phyloP scores from a whole-genome alignment of 2,329 filamentous ascomycete species.

The Alternaria gaisen region DNA sequence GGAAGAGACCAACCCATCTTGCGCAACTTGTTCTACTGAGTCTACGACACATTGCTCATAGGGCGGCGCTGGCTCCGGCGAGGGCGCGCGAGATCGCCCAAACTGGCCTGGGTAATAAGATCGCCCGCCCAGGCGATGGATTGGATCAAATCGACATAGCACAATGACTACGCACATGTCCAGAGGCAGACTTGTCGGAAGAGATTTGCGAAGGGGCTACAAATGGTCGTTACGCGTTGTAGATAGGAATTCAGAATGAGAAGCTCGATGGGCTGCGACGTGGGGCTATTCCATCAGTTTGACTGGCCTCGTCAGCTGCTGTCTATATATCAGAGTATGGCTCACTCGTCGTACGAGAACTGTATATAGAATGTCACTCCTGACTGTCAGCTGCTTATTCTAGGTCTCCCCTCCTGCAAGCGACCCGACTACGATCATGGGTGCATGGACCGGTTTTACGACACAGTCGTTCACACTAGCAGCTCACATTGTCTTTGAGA shows the following conservation, averaged over 20 bases:
- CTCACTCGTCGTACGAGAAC: neutral
- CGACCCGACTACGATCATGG: neutral
- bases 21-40: too few relatives aligned
- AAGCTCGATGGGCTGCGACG: slow-evolving; percentile 1
- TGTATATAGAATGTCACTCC: neutral
- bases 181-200: neutral
- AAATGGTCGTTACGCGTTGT: slow-evolving; percentile 2
- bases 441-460: neutral
- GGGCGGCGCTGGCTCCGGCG: too few relatives aligned
- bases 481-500: too few relatives aligned
- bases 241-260: neutral
- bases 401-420: slow-evolving; percentile 1
- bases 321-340: slow-evolving; percentile 3
- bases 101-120: too few relatives aligned
- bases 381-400: slow-evolving; percentile 4
- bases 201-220: neutral
- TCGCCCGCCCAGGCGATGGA: too few relatives aligned
- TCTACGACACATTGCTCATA: too few relatives aligned
- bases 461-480: neutral
- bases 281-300: slow-evolving; percentile 1
- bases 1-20: too few relatives aligned
- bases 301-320: slow-evolving; percentile 1
- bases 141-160: neutral
- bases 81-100: too few relatives aligned
- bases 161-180: slow-evolving; percentile 3